Conservation (phyloP, 768 basidiomycete genomes). For the Phlegmacium glaucopus region DNA sequence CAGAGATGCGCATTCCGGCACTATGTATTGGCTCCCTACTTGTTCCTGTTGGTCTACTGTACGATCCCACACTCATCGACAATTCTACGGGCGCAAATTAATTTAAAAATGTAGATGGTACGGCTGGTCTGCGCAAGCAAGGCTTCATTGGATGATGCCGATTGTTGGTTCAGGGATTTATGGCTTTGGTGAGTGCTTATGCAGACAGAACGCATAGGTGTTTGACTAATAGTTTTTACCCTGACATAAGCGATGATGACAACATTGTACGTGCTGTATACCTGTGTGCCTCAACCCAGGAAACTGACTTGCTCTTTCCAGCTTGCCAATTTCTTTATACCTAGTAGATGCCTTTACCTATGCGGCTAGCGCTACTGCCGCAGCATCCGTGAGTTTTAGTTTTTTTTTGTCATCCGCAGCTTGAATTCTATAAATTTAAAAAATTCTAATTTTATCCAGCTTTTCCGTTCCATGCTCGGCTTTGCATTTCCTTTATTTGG, state of each 20-base stretch:
- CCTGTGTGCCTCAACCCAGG: background rate
- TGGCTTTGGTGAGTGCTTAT: constrained; percentile 37
- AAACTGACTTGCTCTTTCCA: constrained; percentile 18
- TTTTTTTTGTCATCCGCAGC: background rate
- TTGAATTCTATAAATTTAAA: no score
- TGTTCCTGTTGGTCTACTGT: constrained; percentile 66
- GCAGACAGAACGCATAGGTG: background rate
- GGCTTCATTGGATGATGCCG: constrained; percentile 75
- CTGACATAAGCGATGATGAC: constrained; percentile 43
- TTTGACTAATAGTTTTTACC: background rate
- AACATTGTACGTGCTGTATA: constrained; percentile 53
- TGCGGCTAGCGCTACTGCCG: constrained; percentile 67
- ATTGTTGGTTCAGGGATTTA: constrained; percentile 61
- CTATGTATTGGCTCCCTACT: constrained; percentile 67
- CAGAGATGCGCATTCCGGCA: constrained; percentile 71
- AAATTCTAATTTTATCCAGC: constrained; percentile 8
- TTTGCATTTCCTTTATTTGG: constrained; percentile 67
- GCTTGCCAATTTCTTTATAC: constrained; percentile 67
- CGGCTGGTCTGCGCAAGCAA: constrained; percentile 74
- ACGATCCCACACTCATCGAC: constrained; percentile 17
- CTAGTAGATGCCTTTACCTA: constrained; percentile 70
- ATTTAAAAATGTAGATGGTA: constrained; percentile 49
- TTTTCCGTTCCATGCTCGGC: constrained; percentile 58
- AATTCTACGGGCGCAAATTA: constrained; percentile 7
- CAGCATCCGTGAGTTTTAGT: constrained; percentile 58